Evolutionary conservation across 2,329 filamentous ascomycete species (phyloP), one percentile per base, ranked within the genome.

Genomic region (Ilyonectria robusta): DNA sequence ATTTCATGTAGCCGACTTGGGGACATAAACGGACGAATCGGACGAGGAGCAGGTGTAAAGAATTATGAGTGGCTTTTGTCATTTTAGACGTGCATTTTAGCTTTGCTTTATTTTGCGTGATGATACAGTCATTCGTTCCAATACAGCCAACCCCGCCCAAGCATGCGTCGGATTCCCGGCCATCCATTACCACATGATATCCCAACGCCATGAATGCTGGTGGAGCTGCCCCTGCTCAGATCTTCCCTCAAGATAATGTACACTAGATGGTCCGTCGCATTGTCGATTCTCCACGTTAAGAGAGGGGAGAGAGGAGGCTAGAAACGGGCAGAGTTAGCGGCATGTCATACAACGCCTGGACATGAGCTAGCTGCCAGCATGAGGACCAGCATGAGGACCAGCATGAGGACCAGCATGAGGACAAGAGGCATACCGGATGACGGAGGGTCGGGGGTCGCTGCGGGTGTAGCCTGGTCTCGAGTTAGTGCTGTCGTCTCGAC

Each of bases 401-500:
- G 10, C 29, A 2, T 33, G 40, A 33, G 56, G 5, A 26, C 26
- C 23, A 23, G 42, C 15, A 42, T 6, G n/a, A 42, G 40, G 5
- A 26, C 26, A 64, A 40, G 29, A 17, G 29, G 59, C 84, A 61
- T 84, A 89, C 87, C 85, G 84, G 77, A 89, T 89, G 75, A 87
- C 78, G 10, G 94, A 92, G 62, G 96, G 96, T 80, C 93, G 91
- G 46, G 96, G 96, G 81, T 95, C 93, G 86, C 95, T 98, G 81
- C 93, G 92, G 62, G 95, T 97, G 86, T 97, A 98, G 76, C 95
- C 93, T 96, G 77, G 69, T 59, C 47, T 10, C 31, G 50, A 26
- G 66, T 82, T 60, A 81, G 77, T 77, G 61, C 63, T 58, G 59
- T 61, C 21, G 37, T 63, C 50, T 63, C 31, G 54, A 60, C 42